Base-by-base conservation (phyloP, 1,284 basidiomycete species). In the Ganoderma sinense region DNA sequence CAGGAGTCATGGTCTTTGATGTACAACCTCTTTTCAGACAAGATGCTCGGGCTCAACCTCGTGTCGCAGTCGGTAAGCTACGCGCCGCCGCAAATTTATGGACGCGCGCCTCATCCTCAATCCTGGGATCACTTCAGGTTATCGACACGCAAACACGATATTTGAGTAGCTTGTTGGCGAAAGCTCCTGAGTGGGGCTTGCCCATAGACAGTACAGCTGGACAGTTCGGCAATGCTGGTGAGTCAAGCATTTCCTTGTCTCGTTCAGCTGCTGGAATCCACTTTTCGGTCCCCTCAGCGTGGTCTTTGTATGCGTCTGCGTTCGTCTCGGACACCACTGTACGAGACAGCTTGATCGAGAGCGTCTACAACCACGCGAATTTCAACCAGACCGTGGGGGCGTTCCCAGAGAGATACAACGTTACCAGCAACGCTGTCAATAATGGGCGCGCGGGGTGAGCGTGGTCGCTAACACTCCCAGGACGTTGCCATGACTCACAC, bases 11-110 rank as follows among this genome's bases (percentile, higher is more conserved):
- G 89, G 88, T 86, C 88, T 7, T 76, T 90, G 56, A 80, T 88
- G 26, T 92, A 93, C 79, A 92, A 92, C 78, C 76, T 93, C 16
- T 91, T 84, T 69, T 88, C 85, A 4, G 91, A 92, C 78, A 88
- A 85, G 74, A 79, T 92, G 33, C 82, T 93, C 7, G 70, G 71
- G 10, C 74, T 73, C 0, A 60, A 69, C 26, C 60, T 80, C 31
- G 64, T 80, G 0, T 61, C 69, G 33, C 62, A 74, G 20, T 45
- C 69, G n/a, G 78, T 79, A 62, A 40, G 76, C 69, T n/a, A 20
- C 23, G 18, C 16, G 23, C 41, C n/a, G 39, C 4, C 62, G n/a
- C 70, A 13, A 29, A 16, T 26, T n/a, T 43, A 23, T 13, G 29
- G 20, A 1, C 16, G n/a, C 7, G 4, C 23, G 16, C 18, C 13